Conservation (phyloP, 192 early-diverging fungal species). For the Paraglomus brasilianum region DNA sequence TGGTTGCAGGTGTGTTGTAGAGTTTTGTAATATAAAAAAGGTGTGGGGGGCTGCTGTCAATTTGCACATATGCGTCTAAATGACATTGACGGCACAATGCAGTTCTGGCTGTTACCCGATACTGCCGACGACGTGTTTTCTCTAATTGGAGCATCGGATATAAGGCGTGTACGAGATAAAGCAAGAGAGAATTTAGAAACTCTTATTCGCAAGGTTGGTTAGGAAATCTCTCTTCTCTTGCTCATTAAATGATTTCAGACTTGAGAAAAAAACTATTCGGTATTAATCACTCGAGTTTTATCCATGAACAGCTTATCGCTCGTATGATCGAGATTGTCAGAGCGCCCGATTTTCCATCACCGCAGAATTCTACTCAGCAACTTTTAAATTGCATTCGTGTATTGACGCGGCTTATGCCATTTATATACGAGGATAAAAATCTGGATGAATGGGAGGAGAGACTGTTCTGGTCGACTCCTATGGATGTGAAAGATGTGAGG, state of each 20-base stretch:
- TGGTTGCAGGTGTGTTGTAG: constrained; percentile 45
- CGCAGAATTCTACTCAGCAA: constrained; percentile 57
- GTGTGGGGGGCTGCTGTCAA: not conserved
- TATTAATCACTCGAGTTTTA: not conserved
- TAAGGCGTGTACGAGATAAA: constrained; percentile 71
- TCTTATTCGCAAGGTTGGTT: constrained; percentile 67
- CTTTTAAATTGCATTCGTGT: constrained; percentile 81
- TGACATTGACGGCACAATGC: constrained; percentile 37
- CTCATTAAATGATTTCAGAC: not conserved
- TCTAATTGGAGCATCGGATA: constrained; percentile 80
- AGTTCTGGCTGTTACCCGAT: constrained; percentile 78
- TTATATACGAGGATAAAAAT: constrained; percentile 69
- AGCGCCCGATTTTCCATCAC: constrained; percentile 49
- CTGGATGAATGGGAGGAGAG: constrained; percentile 53
- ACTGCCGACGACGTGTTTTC: constrained; percentile 83
- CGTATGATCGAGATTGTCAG: constrained; percentile 51
- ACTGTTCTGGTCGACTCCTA: constrained; percentile 61
- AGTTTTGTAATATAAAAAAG: constrained; percentile 13
- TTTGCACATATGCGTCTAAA: constrained; percentile 32
- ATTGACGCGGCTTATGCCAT: constrained; percentile 82
- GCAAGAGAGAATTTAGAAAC: constrained; percentile 77
- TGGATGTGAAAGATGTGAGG: not conserved
- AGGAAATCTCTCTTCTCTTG: not conserved
- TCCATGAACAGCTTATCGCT: constrained; percentile 44
- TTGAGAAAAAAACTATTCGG: not conserved